A percentile compares a stretch with the other conserved stretches of the same genome.
These are phyloP conservation scores for Amanita pseudoporphyria DNA, from an alignment of 768 basidiomycete genomes.

Conservation along the genomic window DNA sequence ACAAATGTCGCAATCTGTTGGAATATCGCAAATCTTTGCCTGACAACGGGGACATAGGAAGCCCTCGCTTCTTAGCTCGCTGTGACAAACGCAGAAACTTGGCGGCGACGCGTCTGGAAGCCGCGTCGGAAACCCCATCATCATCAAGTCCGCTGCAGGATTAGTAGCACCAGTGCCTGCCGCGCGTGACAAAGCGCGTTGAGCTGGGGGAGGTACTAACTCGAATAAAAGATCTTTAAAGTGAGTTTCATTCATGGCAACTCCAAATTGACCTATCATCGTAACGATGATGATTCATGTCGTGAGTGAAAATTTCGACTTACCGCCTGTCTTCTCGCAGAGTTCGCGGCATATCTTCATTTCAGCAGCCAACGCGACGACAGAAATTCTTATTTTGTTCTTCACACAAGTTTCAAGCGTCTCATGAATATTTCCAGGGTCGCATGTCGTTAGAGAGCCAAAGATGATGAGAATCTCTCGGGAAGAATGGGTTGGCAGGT, in stretches of 20 bases:
- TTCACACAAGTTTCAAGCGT: constrained; percentile 80
- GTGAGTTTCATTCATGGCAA: constrained; percentile 97
- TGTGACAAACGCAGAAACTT: constrained; percentile 90
- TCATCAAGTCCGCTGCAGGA: constrained; percentile 85
- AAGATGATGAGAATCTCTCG: constrained; percentile 92
- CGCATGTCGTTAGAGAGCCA: constrained; percentile 92
- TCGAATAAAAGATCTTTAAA: constrained; percentile 96
- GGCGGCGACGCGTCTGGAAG: constrained; percentile 76
- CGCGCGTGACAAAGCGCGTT: constrained; percentile 43
- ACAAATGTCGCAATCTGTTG: constrained; percentile 96
- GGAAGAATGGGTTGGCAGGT: constrained; percentile 95
- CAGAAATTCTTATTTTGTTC: constrained; percentile 81
- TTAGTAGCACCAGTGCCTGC: constrained; percentile 32
- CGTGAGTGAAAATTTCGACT: constrained; percentile 14
- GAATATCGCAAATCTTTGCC: constrained; percentile 93
- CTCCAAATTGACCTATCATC: constrained; percentile 71
- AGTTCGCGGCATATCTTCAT: constrained; percentile 96
- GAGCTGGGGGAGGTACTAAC: constrained; percentile 89
- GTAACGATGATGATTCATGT: constrained; percentile 10
- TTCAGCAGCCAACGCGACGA: constrained; percentile 93
- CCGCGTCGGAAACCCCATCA: constrained; percentile 98
- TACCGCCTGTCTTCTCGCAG: constrained; percentile 88
- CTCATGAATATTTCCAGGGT: constrained; percentile 94
- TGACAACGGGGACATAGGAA: constrained; percentile 93
- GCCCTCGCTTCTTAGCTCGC: constrained; percentile 83